A percentile compares a stretch with the other conserved stretches of the same genome.
phyloP scores from a whole-genome alignment of 2,329 filamentous ascomycete species.

The Dichotomopilus funicola region DNA sequence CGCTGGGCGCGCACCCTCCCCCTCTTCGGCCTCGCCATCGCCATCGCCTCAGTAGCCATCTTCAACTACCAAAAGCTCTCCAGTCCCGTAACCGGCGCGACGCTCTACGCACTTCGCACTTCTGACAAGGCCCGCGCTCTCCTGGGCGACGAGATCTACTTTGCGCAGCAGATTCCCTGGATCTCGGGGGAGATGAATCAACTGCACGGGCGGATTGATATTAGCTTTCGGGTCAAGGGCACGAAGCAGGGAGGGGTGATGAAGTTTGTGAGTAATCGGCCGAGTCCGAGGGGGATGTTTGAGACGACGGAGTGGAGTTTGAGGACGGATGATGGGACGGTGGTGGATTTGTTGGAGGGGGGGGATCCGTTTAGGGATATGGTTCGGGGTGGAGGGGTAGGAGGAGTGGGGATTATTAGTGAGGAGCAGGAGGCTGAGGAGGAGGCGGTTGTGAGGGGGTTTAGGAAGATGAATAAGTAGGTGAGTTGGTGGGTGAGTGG shows the following conservation, averaged over 20 bases:
- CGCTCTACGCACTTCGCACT: conserved; percentile 85
- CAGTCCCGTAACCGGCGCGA: conserved; percentile 78
- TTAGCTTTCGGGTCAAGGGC: conserved; percentile 80
- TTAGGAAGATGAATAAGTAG: conserved; percentile 43
- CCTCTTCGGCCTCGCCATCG: conserved; percentile 68
- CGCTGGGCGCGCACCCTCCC: conserved; percentile 70
- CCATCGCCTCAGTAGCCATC: conserved; percentile 70
- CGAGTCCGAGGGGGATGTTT: conserved; percentile 56
- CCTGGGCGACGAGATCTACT: conserved; percentile 84
- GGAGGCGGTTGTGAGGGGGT: conserved; percentile 35
- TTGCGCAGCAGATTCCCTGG: conserved; percentile 72
- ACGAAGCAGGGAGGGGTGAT: conserved; percentile 65
- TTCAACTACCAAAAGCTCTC: conserved; percentile 99
- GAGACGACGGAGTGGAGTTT: conserved; percentile 89
- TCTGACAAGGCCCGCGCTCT: conserved; percentile 65
- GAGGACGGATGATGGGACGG: conserved; percentile 52
- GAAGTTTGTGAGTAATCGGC: conserved; percentile 71
- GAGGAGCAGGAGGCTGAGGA: conserved; percentile 15
- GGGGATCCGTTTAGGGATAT: conserved; percentile 60
- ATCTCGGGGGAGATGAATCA: conserved; percentile 87
- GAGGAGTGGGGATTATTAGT: conserved; percentile 8
- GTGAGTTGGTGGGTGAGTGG: neutral
- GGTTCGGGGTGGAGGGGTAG: conserved; percentile 31
- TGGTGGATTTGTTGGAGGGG: conserved; percentile 68
- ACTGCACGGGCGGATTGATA: conserved; percentile 83